Evolutionary conservation across 2,329 filamentous ascomycete genomes (phyloP).

Genomic region (Xylariomycetidae sp.): DNA sequence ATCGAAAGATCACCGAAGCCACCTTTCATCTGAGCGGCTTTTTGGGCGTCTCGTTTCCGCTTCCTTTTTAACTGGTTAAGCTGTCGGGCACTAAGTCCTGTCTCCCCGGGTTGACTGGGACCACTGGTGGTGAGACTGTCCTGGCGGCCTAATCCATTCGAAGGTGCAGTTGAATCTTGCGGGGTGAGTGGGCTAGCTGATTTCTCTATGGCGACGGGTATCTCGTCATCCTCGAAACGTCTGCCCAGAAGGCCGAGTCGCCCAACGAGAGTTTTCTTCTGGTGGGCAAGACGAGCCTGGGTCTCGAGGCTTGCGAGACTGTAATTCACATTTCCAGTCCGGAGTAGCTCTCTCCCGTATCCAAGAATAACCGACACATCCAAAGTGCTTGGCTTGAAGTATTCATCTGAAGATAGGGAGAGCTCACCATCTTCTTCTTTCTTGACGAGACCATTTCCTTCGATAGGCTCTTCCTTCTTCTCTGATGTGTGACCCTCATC

Average conservation of each 20-base stretch:
- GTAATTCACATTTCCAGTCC: conserved; percentile 83
- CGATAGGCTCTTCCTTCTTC: conserved; percentile 39
- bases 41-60: conserved; percentile 82
- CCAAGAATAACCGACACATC: conserved; percentile 77
- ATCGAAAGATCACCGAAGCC: conserved; percentile 82
- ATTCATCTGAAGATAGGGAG: conserved; percentile 48
- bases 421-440: conserved; percentile 56
- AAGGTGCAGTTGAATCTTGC: conserved; percentile 32
- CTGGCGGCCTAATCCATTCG: conserved; percentile 30
- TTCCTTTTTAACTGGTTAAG: conserved; percentile 94
- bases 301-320: conserved; percentile 78
- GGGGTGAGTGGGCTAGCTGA: conserved; percentile 41
- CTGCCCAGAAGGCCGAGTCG: conserved; percentile 82
- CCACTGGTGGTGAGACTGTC: conserved; percentile 31
- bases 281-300: conserved; percentile 72
- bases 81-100: conserved; percentile 82
- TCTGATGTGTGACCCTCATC: conserved; percentile 51
- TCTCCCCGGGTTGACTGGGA: conserved; percentile 45
- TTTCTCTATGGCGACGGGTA: conserved; percentile 59
- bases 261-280: conserved; percentile 81
- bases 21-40: conserved; percentile 79
- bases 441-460: conserved; percentile 46
- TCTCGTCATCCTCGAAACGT: conserved; percentile 78
- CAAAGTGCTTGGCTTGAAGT: conserved; percentile 68
- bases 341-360: conserved; percentile 77